These are phyloP conservation scores for Heterobasidion irregulare DNA, from an alignment of 1,284 basidiomycete species.

Conservation along the genomic window DNA sequence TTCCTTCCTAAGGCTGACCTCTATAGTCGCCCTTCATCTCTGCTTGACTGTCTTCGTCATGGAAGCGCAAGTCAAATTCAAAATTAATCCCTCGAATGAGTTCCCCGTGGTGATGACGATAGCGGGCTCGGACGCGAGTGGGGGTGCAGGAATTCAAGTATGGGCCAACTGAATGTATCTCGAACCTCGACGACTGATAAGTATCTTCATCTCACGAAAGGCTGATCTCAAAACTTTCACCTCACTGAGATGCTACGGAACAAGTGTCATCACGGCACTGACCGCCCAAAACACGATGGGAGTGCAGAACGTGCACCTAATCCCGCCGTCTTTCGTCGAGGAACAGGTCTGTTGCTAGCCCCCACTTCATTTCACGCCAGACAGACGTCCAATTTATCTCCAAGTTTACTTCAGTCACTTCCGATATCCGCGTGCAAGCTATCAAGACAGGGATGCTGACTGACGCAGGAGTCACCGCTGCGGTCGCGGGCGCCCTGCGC, in stretches of 20 bases:
- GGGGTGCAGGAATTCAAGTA: constrained; percentile 88
- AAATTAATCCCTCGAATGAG: neutral
- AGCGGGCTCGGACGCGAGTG: constrained; percentile 27
- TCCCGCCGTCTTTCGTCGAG: constrained; percentile 61
- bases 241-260: constrained; percentile 76
- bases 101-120: constrained; percentile 4
- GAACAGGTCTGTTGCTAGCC: constrained; percentile 46
- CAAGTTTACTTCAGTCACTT: constrained; percentile 68
- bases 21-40: too few relatives aligned
- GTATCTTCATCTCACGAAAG: constrained; percentile 22
- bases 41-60: too few relatives aligned
- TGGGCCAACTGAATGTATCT: constrained; percentile 10
- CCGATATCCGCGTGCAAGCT: constrained; percentile 67
- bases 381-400: neutral
- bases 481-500: constrained; percentile 38
- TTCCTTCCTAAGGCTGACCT: too few relatives aligned
- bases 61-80: too few relatives aligned
- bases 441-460: constrained; percentile 91
- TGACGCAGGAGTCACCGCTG: constrained; percentile 38
- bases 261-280: constrained; percentile 83
- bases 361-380: neutral
- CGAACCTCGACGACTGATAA: neutral
- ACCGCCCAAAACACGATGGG: constrained; percentile 90
- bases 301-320: constrained; percentile 65
- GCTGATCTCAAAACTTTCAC: constrained; percentile 86